Base-by-base conservation (phyloP, 805 yeast species). In the Yamadazyma akitaensis region DNA sequence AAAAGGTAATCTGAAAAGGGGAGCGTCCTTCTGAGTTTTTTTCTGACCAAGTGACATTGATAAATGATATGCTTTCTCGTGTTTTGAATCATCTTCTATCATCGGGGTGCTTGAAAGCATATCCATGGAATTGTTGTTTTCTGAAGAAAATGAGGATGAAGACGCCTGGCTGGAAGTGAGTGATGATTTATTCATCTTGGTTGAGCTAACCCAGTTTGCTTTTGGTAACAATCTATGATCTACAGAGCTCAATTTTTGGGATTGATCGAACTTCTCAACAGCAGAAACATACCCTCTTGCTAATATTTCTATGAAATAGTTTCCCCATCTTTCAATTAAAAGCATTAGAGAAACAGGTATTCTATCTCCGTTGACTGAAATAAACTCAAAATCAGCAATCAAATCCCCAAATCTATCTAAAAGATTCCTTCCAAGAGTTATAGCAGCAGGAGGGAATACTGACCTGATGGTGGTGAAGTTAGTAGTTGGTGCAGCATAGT, bases 301-400 rank as follows among this genome's bases (percentile, higher is more conserved):
- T 34, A 86, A 61, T 14, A 85, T 51, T 52, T 73, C 73, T 51
- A 83, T 82, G 57, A 87, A 87, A 51, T 78, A 82, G 30, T 79
- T 63, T 0, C 94, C 94, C 95, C 95, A 87, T 58, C 94, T 70
- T 53, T 82, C 84, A 53, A 86, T 72, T 44, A 87, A 68, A 3
- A 86, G 65, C 51, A 70, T 73, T 40, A 81, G 49, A 0, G 91
- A 84, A 3, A 83, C 80, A 0, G 84, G 80, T 13, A 84, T 71
- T n/a, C 81, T 65, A 38, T 80, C 83, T 7, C 91, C 92, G 55
- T 81, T 87, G n/a, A 79, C 71, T 1, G 87, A 76, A 9, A 85
- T 74, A 41, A 87, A 68, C 58, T 85, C 90, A 59, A 87, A 81
- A 63, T 87, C 94, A 0, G 89, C 75, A 6, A 85, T 64, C 7